These are phyloP conservation scores for Lojkania enalia DNA, from an alignment of 2,329 filamentous ascomycete species.

Conservation along the genomic window DNA sequence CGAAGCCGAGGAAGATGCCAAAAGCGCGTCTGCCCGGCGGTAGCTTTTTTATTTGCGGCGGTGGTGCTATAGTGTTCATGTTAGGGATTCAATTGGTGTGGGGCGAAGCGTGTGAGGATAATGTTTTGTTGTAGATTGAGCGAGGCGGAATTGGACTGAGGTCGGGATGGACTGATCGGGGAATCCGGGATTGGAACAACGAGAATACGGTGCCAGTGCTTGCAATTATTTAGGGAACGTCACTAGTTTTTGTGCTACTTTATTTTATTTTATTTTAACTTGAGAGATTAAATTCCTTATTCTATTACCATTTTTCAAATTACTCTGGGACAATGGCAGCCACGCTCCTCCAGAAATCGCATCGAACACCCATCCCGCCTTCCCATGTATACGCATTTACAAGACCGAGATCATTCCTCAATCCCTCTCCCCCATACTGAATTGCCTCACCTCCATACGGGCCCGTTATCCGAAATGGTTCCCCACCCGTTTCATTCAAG, in stretches of 20 bases:
- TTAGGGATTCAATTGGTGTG: neutral
- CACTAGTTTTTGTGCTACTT: neutral
- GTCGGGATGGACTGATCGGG: too few species aligned
- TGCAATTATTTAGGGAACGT: neutral
- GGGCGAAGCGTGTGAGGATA: too few species aligned
- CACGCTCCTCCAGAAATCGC: constrained; percentile 27
- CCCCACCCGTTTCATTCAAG: constrained; percentile 27
- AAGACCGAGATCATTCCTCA: constrained; percentile 18
- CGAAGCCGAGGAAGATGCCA: constrained; percentile 37
- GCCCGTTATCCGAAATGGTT: constrained; percentile 4
- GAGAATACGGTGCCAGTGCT: too few species aligned
- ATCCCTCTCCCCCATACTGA: constrained; percentile 17
- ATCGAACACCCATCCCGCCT: constrained; percentile 23
- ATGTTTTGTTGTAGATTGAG: too few species aligned
- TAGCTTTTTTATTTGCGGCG: constrained; percentile 35
- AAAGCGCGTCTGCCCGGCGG: constrained; percentile 34
- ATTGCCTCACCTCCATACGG: constrained; percentile 10
- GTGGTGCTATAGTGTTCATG: constrained; percentile 43
- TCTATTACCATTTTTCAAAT: constrained; percentile 3
- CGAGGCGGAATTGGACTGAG: too few species aligned
- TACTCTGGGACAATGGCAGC: constrained; percentile 11
- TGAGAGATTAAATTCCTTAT: neutral
- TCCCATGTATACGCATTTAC: constrained; percentile 30
- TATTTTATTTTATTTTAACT: neutral
- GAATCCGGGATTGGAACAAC: too few species aligned